These are phyloP conservation scores for Ustilago lituana DNA, from an alignment of 1,284 basidiomycete genomes.

Conservation along the genomic window DNA sequence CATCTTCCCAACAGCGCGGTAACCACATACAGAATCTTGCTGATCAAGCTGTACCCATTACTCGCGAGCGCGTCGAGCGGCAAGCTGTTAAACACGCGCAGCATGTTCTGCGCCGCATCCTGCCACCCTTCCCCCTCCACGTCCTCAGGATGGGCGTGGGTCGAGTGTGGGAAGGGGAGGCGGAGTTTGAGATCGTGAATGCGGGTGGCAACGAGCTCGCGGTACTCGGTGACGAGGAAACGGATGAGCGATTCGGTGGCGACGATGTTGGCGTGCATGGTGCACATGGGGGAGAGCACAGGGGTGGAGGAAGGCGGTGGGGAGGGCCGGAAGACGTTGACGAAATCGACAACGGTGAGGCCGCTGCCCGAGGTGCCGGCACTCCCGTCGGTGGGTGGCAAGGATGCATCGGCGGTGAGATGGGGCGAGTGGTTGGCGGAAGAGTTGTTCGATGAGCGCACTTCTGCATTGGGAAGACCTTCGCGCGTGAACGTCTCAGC, in stretches of 20 bases:
- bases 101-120: constrained; percentile 40
- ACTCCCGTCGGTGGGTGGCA: not conserved
- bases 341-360: constrained; percentile 29
- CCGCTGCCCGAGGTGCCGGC: not conserved
- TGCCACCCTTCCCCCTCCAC: constrained; percentile 26
- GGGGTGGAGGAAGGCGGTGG: constrained; percentile 28
- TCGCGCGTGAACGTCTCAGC: constrained; percentile 41
- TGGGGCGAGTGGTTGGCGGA: constrained; percentile 21
- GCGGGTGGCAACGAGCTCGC: constrained; percentile 27
- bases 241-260: constrained; percentile 51
- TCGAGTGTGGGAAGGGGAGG: not conserved
- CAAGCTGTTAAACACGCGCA: constrained; percentile 37
- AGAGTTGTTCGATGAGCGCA: constrained; percentile 23
- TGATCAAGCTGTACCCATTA: constrained; percentile 46
- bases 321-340: constrained; percentile 48
- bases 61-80: constrained; percentile 50
- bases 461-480: constrained; percentile 32
- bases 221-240: constrained; percentile 51
- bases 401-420: not conserved
- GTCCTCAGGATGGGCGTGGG: constrained; percentile 5
- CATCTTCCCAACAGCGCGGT: constrained; percentile 28
- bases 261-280: constrained; percentile 56
- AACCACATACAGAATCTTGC: constrained; percentile 51
- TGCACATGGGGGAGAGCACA: constrained; percentile 48
- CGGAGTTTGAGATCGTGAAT: constrained; percentile 31